Evolutionary conservation across 2,329 filamentous ascomycete species (phyloP).

Genomic region (Cladosporium colombiae): DNA sequence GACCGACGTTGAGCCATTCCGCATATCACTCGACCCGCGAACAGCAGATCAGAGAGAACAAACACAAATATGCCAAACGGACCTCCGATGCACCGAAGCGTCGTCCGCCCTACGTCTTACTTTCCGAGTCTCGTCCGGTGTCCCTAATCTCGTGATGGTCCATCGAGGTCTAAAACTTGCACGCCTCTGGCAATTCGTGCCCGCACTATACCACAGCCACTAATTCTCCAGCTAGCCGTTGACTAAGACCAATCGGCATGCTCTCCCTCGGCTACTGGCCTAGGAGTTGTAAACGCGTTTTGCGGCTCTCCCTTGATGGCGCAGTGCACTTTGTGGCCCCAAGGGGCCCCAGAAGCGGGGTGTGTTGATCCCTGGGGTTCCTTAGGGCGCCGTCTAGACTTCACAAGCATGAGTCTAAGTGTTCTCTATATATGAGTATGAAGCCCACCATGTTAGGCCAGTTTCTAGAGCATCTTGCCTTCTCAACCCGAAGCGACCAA

Average conservation of each 20-base stretch:
- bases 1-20: neutral
- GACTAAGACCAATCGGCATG: neutral
- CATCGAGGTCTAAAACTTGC: conserved; percentile 3
- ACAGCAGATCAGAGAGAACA: neutral
- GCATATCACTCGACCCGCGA: neutral
- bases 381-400: neutral
- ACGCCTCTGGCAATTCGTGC: neutral
- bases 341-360: neutral
- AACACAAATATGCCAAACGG: neutral
- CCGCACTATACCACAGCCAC: neutral
- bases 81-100: neutral
- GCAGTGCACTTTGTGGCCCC: neutral
- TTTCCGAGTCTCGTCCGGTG: conserved; percentile 1
- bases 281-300: neutral
- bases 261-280: neutral
- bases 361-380: neutral
- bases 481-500: neutral
- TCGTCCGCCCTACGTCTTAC: neutral
- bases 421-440: neutral
- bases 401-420: neutral
- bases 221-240: neutral
- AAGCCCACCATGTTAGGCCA: neutral
- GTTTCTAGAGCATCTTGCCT: neutral
- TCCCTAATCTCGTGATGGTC: neutral
- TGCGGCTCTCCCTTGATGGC: neutral